phyloP scores from a whole-genome alignment of 1,284 basidiomycete genomes.

The Fomitiporia mediterranea region DNA sequence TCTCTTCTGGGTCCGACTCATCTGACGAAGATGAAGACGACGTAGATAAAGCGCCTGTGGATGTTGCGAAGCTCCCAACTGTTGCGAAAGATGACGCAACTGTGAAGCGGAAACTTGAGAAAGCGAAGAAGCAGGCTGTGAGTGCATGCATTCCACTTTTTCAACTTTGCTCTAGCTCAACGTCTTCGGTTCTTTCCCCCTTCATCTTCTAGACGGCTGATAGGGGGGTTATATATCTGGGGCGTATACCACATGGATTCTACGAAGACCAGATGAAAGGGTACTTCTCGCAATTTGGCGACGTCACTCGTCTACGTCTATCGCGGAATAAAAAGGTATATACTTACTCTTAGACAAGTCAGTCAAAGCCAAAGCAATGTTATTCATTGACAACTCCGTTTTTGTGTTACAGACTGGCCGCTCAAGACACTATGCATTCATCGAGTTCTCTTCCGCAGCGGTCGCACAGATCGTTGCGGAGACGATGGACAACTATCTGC shows the following conservation, averaged over 20 bases:
- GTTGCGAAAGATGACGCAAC: constrained; percentile 80
- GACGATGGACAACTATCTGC: constrained; percentile 98
- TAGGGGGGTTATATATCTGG: constrained; percentile 85
- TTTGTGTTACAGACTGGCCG: constrained; percentile 68
- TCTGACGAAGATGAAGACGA: constrained; percentile 74
- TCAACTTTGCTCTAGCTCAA: not conserved
- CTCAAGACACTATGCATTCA: constrained; percentile 95
- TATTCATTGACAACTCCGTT: not conserved
- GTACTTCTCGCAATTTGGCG: constrained; percentile 95
- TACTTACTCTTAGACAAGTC: constrained; percentile 21
- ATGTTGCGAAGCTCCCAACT: constrained; percentile 71
- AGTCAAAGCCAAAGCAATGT: no score
- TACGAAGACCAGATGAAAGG: constrained; percentile 91
- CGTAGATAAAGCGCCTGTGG: constrained; percentile 39
- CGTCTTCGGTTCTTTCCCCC: not conserved
- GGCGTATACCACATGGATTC: constrained; percentile 94
- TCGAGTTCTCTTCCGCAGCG: constrained; percentile 87
- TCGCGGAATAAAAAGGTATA: constrained; percentile 92
- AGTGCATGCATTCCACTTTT: constrained; percentile 27
- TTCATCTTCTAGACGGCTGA: constrained; percentile 50
- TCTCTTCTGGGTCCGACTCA: constrained; percentile 77
- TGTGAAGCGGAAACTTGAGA: constrained; percentile 78
- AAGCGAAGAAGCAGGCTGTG: constrained; percentile 77
- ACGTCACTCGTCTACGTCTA: constrained; percentile 82
- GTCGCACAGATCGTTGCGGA: constrained; percentile 96